Base-by-base conservation (phyloP, 306 rosid species). In the Prinsepia uniflora region DNA sequence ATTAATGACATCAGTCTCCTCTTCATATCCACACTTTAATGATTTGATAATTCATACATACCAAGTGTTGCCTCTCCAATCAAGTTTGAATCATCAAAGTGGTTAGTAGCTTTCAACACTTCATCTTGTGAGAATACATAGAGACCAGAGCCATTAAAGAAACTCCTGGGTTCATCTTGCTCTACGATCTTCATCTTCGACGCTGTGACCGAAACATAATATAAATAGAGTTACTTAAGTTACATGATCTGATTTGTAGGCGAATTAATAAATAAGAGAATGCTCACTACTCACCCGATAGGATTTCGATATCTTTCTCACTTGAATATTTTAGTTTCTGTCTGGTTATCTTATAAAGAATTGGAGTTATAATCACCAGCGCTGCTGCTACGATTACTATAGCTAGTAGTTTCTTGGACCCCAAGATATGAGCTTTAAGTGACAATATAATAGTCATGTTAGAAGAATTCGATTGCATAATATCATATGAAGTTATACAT, bases 1-100 rank as follows among this genome's bases (percentile, higher is more conserved):
- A 30, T 30, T 30, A 30, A 30, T 30, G 36, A 30, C 36, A 30
- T 30, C 36, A 24, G 30, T 24, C 30, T 24, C 30, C 30, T 2
- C 30, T 24, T 24, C 30, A 24, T 24, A 24, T 24, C 30, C 30
- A 24, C 2, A 24, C 2, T 24, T 24, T 30, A 30, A 30, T 30
- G 36, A 30, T 30, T 30, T 30, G 36, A 30, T 30, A 30, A 30
- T 30, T 55, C 36, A 55, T 20, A 55, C 63, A 58, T 58, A 58
- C 63, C 63, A 24, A 58, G 42, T 24, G 40, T 58, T 58, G 42
- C 17, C 18, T 30, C 42, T 58, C 63, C 63, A 58, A 58, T 58
- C 40, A 58, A 58, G 63, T 58, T 58, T 58, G 40, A 22, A 30
- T 58, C 63, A 22, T 58, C 63, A 58, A 58, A 58, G 11, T 58